Base-by-base conservation (phyloP, 352 stramenopile genomes). In the Pelagophyceae sp. region DNA sequence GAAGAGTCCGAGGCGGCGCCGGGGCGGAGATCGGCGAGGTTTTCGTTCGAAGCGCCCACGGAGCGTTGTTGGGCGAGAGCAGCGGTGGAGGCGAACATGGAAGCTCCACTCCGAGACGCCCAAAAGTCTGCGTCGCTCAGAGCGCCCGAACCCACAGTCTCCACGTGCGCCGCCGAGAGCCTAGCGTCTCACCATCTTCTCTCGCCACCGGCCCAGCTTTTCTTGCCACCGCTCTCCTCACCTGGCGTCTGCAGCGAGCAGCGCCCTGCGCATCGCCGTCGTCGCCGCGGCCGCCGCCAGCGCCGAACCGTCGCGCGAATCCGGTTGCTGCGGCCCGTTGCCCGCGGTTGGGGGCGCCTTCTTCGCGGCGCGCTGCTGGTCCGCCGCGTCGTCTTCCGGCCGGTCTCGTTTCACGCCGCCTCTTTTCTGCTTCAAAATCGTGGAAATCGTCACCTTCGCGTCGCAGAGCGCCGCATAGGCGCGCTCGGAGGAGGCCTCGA, bases 81-180 rank as follows among this genome's bases (percentile, higher is more conserved):
- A 23, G 45, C 45, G 29, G 50, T 29, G 51, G 74, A 51, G 38
- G 74, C 60, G 72, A 70, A 15, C 32, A 20, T 20, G 32, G 45
- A 54, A 54, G 45, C 23, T 23, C 45, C 45, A 11, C 17, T 6
- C 6, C 50, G 54, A 25, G 50, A 51, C 6, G 51, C 51, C 74
- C 74, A 78, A 40, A 78, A 78, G 11, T 72, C 72, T 61, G 76
- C 79, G 37, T 82, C 79, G 35, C 35, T 77, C 19, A 81, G 38
- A 1, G 78, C 72, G 27, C 38, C 76, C 11, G 75, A 70, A 20
- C 78, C 76, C 31, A 82, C 79, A 33, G 80, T 72, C 64, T 82
- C 79, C 23, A n/a, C 17, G 77, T 82, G 78, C 70, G 72, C 69
- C 35, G 65, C 67, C 23, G 40, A 54, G 20, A 82, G 77, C 0